Conservation (phyloP, 208 protist species). For the Trypanosoma congolense region DNA sequence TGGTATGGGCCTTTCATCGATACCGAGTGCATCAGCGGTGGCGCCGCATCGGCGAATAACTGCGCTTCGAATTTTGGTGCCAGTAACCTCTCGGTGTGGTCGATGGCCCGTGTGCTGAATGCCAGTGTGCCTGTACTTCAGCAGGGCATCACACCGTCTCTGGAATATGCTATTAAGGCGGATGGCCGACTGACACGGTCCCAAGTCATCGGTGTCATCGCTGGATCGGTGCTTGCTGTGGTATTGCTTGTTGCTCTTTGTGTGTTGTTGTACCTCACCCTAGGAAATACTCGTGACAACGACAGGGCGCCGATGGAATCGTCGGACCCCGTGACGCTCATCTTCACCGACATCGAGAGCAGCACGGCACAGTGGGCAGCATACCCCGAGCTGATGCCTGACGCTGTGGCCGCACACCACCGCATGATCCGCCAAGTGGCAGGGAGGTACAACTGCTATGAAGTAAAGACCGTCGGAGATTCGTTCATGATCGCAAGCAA, state of each 20-base stretch:
- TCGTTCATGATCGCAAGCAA: conserved; percentile 80
- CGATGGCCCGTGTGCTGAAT: too few species aligned
- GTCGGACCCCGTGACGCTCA: too few species aligned
- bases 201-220: conserved; percentile 23
- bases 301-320: conserved; percentile 29
- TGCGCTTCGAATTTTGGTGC: conserved; percentile 43
- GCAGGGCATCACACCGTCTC: neutral
- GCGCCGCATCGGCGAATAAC: neutral
- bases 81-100: conserved; percentile 21
- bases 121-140: conserved; percentile 18
- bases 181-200: conserved; percentile 20
- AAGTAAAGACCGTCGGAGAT: conserved; percentile 81
- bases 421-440: conserved; percentile 51
- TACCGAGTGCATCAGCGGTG: conserved; percentile 4
- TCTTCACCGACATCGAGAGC: conserved; percentile 74
- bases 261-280: neutral
- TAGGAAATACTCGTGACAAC: conserved; percentile 14
- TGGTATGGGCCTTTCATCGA: conserved; percentile 13
- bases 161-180: conserved; percentile 10
- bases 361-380: conserved; percentile 74
- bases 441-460: conserved; percentile 53
- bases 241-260: conserved; percentile 5
- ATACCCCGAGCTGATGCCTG: conserved; percentile 42
- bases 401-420: conserved; percentile 62
- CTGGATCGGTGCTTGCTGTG: conserved; percentile 7